phyloP scores from a whole-genome alignment of 257 asterid species.

The Nicotiana paniculata region DNA sequence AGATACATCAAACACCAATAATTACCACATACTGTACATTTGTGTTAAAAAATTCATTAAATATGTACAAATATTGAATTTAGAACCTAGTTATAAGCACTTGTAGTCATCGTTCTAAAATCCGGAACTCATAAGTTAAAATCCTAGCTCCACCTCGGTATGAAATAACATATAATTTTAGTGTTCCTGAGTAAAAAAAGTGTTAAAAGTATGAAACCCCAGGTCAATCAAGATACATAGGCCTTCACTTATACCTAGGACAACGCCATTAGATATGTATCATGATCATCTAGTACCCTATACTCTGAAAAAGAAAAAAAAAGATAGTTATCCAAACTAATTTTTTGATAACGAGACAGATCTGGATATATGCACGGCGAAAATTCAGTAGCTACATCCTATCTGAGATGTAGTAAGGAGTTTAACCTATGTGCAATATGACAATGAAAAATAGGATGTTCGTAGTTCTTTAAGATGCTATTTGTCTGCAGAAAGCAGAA shows the following conservation, averaged over 20 bases:
- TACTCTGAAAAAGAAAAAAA: background rate
- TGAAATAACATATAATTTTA: background rate
- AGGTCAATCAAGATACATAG: background rate
- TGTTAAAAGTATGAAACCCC: too few relatives aligned
- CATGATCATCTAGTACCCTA: background rate
- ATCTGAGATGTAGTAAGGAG: background rate
- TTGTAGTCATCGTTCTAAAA: too few relatives aligned
- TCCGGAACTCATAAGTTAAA: too few relatives aligned
- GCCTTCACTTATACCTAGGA: background rate
- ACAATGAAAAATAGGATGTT: background rate
- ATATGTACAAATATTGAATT: too few relatives aligned
- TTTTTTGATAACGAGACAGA: background rate
- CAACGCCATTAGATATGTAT: too few relatives aligned
- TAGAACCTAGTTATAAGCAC: too few relatives aligned
- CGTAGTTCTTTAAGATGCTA: background rate
- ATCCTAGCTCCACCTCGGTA: too few relatives aligned
- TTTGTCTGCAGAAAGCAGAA: background rate
- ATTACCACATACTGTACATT: background rate
- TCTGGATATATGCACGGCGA: background rate
- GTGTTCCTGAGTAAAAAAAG: background rate
- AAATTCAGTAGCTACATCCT: background rate
- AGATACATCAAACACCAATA: background rate
- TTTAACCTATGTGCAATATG: background rate
- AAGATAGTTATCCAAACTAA: too few relatives aligned
- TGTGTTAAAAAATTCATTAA: too few relatives aligned